Percentiles rank a stretch among this genome's conserved stretches.
phyloP scores from a whole-genome alignment of 805 yeast species.

The Myxozyma monticola region DNA sequence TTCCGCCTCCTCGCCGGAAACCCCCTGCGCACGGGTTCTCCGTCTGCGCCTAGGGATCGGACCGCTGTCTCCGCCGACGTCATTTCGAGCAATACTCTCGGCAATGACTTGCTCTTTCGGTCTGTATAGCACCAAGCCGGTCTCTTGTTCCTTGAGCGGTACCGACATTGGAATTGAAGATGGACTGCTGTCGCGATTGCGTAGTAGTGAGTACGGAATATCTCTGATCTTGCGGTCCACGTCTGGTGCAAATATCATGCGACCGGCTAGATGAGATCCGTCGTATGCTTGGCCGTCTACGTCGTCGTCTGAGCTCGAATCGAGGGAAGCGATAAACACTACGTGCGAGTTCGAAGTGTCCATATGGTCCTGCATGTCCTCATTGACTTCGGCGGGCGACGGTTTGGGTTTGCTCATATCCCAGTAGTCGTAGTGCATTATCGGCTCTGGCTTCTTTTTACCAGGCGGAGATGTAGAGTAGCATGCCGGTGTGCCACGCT shows the following conservation, averaged over 20 bases:
- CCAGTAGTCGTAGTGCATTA: slow-evolving; percentile 27
- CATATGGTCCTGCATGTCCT: slow-evolving; percentile 18
- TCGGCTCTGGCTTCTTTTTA: slow-evolving; percentile 16
- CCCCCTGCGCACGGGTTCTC: neutral
- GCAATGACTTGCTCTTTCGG: slow-evolving; percentile 28
- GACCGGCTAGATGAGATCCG: neutral
- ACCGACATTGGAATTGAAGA: slow-evolving; percentile 8
- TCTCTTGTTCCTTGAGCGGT: slow-evolving; percentile 7
- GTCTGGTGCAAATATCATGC: slow-evolving; percentile 19
- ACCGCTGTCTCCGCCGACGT: neutral
- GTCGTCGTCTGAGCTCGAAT: slow-evolving; percentile 10
- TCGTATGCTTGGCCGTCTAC: slow-evolving; percentile 5
- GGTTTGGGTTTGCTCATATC: slow-evolving; percentile 15
- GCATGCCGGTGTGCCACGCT: no score
- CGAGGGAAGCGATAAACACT: slow-evolving; percentile 24
- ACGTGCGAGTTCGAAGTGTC: slow-evolving; percentile 26
- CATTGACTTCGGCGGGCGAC: neutral
- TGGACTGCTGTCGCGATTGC: slow-evolving; percentile 3
- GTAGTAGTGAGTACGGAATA: slow-evolving; percentile 23
- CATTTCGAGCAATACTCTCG: slow-evolving; percentile 26
- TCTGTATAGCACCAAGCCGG: slow-evolving; percentile 18
- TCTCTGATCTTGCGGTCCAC: slow-evolving; percentile 22
- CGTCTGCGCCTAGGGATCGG: neutral
- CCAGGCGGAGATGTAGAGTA: slow-evolving; percentile 11
- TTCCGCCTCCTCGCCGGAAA: slow-evolving; percentile 5